Conservation (phyloP, 768 basidiomycete genomes). For the Pluteus cervinus region DNA sequence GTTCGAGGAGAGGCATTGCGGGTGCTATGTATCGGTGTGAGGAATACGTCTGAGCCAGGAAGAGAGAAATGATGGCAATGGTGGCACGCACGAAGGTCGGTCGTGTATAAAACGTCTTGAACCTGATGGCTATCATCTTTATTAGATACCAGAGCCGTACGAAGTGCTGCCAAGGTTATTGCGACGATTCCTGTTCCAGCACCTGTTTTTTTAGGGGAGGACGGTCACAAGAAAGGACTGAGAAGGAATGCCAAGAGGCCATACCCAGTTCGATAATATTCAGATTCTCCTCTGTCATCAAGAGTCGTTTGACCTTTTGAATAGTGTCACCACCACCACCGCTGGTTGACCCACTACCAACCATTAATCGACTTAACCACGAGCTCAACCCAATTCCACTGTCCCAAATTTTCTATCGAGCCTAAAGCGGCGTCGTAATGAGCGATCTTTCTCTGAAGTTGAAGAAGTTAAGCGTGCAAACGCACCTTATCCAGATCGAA, state of each 20-base stretch:
- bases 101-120: slow-evolving; percentile 47
- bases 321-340: too few species aligned
- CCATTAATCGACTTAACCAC: slow-evolving; percentile 63
- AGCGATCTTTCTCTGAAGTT: neutral
- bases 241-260: slow-evolving; percentile 10
- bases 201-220: slow-evolving; percentile 36
- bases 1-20: slow-evolving; percentile 72
- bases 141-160: slow-evolving; percentile 25
- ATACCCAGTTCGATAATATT: slow-evolving; percentile 70
- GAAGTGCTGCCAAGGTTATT: slow-evolving; percentile 53
- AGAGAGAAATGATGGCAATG: neutral
- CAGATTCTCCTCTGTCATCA: too few species aligned
- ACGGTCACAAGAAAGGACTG: neutral
- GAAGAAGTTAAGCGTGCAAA: slow-evolving; percentile 1
- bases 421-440: slow-evolving; percentile 21
- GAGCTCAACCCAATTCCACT: slow-evolving; percentile 83
- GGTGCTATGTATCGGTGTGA: slow-evolving; percentile 42
- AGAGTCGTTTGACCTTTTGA: too few species aligned
- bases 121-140: slow-evolving; percentile 1
- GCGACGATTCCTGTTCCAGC: slow-evolving; percentile 84
- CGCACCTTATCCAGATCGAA: slow-evolving; percentile 90
- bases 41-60: neutral
- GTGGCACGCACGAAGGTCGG: slow-evolving; percentile 74
- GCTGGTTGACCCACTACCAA: too few species aligned
- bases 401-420: slow-evolving; percentile 90